A percentile compares a stretch with the other conserved stretches of the same genome.
Conservation (phyloP, 1,284 basidiomycete species). For the Malassezia japonica region DNA sequence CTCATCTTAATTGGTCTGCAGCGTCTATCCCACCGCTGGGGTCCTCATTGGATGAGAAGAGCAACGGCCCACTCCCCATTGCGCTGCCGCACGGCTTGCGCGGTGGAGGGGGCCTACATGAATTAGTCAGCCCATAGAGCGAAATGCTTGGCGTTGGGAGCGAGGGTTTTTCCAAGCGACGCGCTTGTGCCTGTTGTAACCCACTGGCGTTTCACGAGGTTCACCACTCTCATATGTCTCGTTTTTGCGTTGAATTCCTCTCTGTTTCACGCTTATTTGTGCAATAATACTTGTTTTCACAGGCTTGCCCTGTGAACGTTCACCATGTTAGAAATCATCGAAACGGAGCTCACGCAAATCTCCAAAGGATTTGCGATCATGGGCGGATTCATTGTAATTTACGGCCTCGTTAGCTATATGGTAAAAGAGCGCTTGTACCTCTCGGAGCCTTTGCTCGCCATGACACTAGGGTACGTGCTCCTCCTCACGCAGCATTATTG, state of each 20-base stretch:
- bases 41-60: slow-evolving; percentile 21
- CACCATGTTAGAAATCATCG: slow-evolving; percentile 21
- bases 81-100: too few species aligned
- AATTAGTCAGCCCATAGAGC: too few species aligned
- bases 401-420: slow-evolving; percentile 42
- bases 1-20: slow-evolving; percentile 18
- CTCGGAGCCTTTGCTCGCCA: slow-evolving; percentile 42
- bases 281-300: not conserved
- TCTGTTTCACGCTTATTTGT: not conserved
- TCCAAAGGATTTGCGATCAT: slow-evolving; percentile 39
- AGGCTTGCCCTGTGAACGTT: not conserved
- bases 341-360: slow-evolving; percentile 35
- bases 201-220: too few species aligned
- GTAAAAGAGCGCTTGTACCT: slow-evolving; percentile 43
- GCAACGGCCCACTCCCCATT: too few species aligned
- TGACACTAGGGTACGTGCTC: slow-evolving; percentile 21
- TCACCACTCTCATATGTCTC: not conserved
- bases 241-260: too few species aligned
- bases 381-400: slow-evolving; percentile 43
- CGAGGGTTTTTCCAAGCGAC: too few species aligned
- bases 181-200: too few species aligned
- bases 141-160: too few species aligned
- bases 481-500: slow-evolving; percentile 23
- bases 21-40: slow-evolving; percentile 6
- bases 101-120: too few species aligned